Percentiles rank a stretch among this genome's conserved stretches.
phyloP scores from a whole-genome alignment of 2,329 filamentous ascomycete species.

The Cladosporium sp. region DNA sequence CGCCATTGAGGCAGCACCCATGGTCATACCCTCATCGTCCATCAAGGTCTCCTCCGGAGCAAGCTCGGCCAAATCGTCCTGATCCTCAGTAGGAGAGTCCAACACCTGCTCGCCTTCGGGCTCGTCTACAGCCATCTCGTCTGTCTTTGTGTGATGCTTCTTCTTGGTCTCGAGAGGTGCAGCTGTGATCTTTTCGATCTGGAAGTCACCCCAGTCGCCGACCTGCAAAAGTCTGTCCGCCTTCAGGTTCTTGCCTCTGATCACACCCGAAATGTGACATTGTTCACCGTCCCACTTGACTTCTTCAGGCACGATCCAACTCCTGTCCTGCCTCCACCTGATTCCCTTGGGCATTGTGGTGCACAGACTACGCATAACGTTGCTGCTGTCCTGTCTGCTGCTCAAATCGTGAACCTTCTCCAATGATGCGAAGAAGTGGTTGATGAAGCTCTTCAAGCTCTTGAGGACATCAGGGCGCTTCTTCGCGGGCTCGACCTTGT shows the following conservation, averaged over 20 bases:
- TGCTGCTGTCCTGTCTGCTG: slow-evolving; percentile 84
- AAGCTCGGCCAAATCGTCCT: slow-evolving; percentile 77
- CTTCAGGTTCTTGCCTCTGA: slow-evolving; percentile 83
- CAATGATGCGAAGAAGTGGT: slow-evolving; percentile 88
- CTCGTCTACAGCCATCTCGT: slow-evolving; percentile 67
- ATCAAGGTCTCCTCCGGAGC: slow-evolving; percentile 84
- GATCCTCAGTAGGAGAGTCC: slow-evolving; percentile 73
- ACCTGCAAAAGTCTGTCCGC: slow-evolving; percentile 87
- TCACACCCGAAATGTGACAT: slow-evolving; percentile 69
- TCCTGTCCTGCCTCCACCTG: slow-evolving; percentile 91
- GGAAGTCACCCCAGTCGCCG: slow-evolving; percentile 91
- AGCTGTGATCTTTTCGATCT: slow-evolving; percentile 83
- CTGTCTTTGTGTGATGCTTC: slow-evolving; percentile 50
- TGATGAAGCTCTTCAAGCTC: slow-evolving; percentile 89
- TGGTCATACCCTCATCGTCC: slow-evolving; percentile 54
- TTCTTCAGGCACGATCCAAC: slow-evolving; percentile 90
- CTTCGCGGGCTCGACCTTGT: slow-evolving; percentile 76
- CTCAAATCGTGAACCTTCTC: slow-evolving; percentile 90
- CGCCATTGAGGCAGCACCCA: slow-evolving; percentile 53
- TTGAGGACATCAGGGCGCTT: slow-evolving; percentile 71
- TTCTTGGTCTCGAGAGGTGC: slow-evolving; percentile 64
- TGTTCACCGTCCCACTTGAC: slow-evolving; percentile 66
- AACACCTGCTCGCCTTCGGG: slow-evolving; percentile 59
- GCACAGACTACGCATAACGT: slow-evolving; percentile 86
- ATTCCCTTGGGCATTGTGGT: slow-evolving; percentile 90